Percentiles rank a stretch among this genome's conserved stretches.
These are phyloP conservation scores for Ploettnerulaceae sp. DNA, from an alignment of 2,329 filamentous ascomycete genomes.

Conservation along the genomic window DNA sequence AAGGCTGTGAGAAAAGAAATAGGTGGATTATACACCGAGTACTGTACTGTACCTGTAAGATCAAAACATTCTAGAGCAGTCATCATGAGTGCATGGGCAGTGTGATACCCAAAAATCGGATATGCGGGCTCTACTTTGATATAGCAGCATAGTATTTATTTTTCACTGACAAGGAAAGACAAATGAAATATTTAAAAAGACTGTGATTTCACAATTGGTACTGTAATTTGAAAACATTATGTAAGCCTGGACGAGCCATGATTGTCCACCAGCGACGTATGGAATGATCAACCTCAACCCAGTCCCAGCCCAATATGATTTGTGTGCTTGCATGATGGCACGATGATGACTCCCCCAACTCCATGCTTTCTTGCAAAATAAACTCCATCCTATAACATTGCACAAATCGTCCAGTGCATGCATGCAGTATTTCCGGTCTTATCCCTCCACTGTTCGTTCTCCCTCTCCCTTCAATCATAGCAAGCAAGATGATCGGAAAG, in stretches of 20 bases:
- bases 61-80: too few relatives aligned
- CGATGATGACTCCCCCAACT: constrained; percentile 7
- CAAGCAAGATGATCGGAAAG: neutral
- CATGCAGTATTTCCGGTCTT: constrained; percentile 5
- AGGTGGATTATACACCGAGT: too few relatives aligned
- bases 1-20: too few relatives aligned
- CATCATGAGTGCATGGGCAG: too few relatives aligned
- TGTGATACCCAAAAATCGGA: too few relatives aligned
- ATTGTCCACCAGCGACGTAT: neutral
- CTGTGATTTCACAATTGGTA: constrained; percentile 4
- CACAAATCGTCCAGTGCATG: constrained; percentile 1
- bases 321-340: neutral
- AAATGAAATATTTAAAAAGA: neutral
- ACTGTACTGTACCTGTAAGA: too few relatives aligned
- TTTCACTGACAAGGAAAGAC: neutral
- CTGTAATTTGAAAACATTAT: constrained; percentile 7
- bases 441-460: neutral
- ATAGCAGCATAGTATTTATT: too few relatives aligned
- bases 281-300: neutral
- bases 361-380: constrained; percentile 2
- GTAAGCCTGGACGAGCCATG: neutral
- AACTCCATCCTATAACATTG: neutral
- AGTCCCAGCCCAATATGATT: neutral
- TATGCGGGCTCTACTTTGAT: too few relatives aligned
- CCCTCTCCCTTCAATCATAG: neutral